Conservation (phyloP, 164 flowering plant genomes). For the Hamamelis virginiana region DNA sequence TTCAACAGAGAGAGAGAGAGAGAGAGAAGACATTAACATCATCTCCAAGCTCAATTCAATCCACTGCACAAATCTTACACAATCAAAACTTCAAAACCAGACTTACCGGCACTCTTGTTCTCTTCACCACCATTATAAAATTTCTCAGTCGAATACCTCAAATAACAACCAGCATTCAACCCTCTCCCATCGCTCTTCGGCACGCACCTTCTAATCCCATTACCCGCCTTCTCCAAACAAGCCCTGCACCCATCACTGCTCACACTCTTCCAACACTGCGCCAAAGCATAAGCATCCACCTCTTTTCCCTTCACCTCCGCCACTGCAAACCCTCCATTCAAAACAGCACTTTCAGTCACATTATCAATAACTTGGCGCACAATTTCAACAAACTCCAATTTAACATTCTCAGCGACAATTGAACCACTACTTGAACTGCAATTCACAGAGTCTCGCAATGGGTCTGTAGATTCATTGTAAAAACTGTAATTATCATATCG, state of each 20-base stretch:
- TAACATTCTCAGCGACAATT: background rate
- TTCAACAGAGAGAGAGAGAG: no score
- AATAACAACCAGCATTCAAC: constrained; percentile 72
- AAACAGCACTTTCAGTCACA: constrained; percentile 30
- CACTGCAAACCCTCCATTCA: constrained; percentile 34
- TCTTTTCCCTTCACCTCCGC: constrained; percentile 13
- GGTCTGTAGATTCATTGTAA: constrained; percentile 35
- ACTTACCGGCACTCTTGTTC: constrained; percentile 16
- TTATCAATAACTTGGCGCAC: constrained; percentile 25
- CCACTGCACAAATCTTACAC: background rate
- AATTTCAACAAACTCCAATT: constrained; percentile 15
- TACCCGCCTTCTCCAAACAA: constrained; percentile 57
- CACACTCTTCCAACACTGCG: constrained; percentile 75
- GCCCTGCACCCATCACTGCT: constrained; percentile 41
- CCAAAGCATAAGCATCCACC: constrained; percentile 42
- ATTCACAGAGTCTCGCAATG: constrained; percentile 13
- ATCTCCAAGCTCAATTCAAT: background rate
- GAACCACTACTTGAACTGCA: constrained; percentile 14
- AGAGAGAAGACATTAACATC: no score
- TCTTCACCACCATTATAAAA: constrained; percentile 33
- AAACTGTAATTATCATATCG: constrained; percentile 60
- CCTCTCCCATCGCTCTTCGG: constrained; percentile 60
- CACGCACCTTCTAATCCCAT: constrained; percentile 33
- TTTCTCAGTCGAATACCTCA: constrained; percentile 65
- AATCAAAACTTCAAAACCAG: background rate